Evolutionary conservation across 179 eudicot species (phyloP).

Genomic region (Vitellaria paradoxa): DNA sequence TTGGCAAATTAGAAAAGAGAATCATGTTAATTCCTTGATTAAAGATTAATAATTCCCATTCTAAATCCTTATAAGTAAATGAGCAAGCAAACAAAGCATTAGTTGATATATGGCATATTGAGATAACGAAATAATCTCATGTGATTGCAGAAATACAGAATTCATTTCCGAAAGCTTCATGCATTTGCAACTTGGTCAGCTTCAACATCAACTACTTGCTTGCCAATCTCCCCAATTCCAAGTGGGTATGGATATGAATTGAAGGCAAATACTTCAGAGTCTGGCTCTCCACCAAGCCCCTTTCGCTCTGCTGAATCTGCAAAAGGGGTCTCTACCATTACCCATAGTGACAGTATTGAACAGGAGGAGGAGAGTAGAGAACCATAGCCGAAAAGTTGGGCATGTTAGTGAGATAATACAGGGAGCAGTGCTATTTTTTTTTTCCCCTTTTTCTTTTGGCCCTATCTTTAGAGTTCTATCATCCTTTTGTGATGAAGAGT

Average conservation of each 20-base stretch:
- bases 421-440: too few relatives aligned
- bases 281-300: background rate
- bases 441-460: background rate
- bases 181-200: background rate
- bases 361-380: background rate
- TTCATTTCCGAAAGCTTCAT: slow-evolving; percentile 6
- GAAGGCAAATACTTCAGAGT: background rate
- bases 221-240: background rate
- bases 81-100: too few relatives aligned
- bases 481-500: background rate
- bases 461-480: background rate
- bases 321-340: background rate
- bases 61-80: too few relatives aligned
- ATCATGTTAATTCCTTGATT: too few relatives aligned
- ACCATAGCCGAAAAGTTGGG: background rate
- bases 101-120: too few relatives aligned
- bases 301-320: background rate
- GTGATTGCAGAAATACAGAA: slow-evolving; percentile 15
- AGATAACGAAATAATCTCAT: too few relatives aligned
- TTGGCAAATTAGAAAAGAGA: too few relatives aligned
- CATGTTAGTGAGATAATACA: too few relatives aligned
- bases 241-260: background rate
- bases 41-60: too few relatives aligned
- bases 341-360: background rate
- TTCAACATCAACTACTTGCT: background rate